Evolutionary conservation across 441 rosid genomes (phyloP), one percentile per base, ranked within the genome.

Genomic region (Dalechampia spathulata): DNA sequence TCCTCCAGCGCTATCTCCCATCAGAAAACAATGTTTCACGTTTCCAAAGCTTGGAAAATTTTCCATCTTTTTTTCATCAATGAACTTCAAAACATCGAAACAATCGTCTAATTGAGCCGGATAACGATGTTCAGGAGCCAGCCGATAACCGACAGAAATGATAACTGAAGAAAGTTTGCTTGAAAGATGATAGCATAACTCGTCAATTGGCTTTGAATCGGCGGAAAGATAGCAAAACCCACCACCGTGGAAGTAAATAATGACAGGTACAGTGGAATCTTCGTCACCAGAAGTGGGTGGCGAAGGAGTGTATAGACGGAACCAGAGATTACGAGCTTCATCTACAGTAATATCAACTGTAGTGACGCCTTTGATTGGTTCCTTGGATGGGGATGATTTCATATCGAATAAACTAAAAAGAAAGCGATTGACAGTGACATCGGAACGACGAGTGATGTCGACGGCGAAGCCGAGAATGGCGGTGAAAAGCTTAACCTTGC

Each of bases 1-100:
- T 27, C 72, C 89, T 0, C 96, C 94, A 0, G 94, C 86, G 37
- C 93, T 87, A 17, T 85, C 96, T 59, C 96, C 96, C 25, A 79
- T 79, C 0, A 88, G 44, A 54, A 88, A 82, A 58, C 87, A 77
- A 37, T 63, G 71, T 10, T 74, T 60, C 1, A 86, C 53, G 61
- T 85, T 82, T 0, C 84, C 89, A 34, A 61, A 54, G 6, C 32
- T 55, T 2, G 87, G 83, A 7, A 85, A 74, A 5, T 68, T 15
- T 1, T n/a, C 5, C 0, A 50, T 57, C 22, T 34, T 21, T 20
- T 66, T 65, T 20, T 55, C 72, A 56, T 85, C 77, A 2, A 85
- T 57, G 67, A 50, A 81, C 60, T 61, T 75, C 3, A 88, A 34
- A n/a, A 59, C 77, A 60, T 88, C 89, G 55, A 71, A 69, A 2